phyloP scores from a whole-genome alignment of 352 stramenopile genomes.

The Phytophthora quininea region DNA sequence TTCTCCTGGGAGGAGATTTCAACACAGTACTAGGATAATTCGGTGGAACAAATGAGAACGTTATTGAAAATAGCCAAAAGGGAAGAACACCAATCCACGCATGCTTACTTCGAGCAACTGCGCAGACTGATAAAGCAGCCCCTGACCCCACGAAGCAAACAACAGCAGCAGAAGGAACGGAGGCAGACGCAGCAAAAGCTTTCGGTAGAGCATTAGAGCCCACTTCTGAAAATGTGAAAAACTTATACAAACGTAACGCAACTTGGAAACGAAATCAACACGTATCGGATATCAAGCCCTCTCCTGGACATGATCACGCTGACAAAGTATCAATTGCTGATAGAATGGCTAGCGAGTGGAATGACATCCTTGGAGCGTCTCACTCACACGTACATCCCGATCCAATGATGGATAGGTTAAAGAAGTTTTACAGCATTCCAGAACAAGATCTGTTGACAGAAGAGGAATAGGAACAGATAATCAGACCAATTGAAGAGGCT shows the following conservation, averaged over 20 bases:
- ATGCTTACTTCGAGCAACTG: background rate
- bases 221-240: background rate
- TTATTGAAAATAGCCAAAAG: slow-evolving; percentile 2
- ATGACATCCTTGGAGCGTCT: background rate
- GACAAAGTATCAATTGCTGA: background rate
- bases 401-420: background rate
- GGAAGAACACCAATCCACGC: background rate
- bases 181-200: background rate
- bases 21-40: slow-evolving; percentile 1
- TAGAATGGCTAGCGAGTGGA: slow-evolving; percentile 10
- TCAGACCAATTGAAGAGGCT: background rate
- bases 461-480: background rate
- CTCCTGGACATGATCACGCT: slow-evolving; percentile 1
- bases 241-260: slow-evolving; percentile 3
- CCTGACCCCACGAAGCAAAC: background rate
- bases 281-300: background rate
- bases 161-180: background rate
- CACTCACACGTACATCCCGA: background rate
- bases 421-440: slow-evolving; percentile 1
- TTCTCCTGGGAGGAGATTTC: slow-evolving; percentile 6
- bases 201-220: slow-evolving; percentile 1
- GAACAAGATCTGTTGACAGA: background rate
- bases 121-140: background rate
- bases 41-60: background rate
- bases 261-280: slow-evolving; percentile 5